A percentile compares a stretch with the other conserved stretches of the same genome.
phyloP scores from a whole-genome alignment of 192 early-diverging fungal species.

The Coemansia pectinata region DNA sequence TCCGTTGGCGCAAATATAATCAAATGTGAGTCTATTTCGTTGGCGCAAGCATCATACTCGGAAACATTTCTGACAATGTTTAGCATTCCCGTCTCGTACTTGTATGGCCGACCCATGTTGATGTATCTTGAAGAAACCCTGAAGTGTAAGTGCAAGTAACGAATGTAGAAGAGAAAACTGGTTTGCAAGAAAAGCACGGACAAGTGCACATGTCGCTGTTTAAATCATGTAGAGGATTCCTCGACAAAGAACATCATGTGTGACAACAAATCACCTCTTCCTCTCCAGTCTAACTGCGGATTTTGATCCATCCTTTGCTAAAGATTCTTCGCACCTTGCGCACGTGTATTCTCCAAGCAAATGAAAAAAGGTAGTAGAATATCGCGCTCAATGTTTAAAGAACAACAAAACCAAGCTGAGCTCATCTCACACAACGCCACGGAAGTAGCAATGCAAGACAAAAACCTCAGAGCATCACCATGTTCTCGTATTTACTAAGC shows the following conservation, averaged over 20 bases:
- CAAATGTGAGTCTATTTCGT: background rate
- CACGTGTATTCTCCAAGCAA: background rate
- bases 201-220: background rate
- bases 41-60: background rate
- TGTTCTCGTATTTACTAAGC: constrained; percentile 7
- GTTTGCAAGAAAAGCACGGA: background rate
- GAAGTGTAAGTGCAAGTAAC: background rate
- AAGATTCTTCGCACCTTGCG: background rate
- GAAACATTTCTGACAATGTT: background rate
- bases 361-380: background rate
- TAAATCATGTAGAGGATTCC: background rate
- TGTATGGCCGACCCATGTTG: background rate
- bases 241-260: background rate
- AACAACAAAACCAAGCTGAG: background rate
- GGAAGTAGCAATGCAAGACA: background rate
- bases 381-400: background rate
- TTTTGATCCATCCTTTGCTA: background rate
- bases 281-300: background rate
- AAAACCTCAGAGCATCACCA: constrained; percentile 3
- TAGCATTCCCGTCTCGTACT: background rate
- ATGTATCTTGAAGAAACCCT: background rate
- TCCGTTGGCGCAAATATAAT: background rate
- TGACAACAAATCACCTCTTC: background rate
- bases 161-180: background rate
- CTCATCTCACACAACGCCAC: background rate